Percentiles rank a stretch among this genome's conserved stretches.
Evolutionary conservation across 1,284 basidiomycete species (phyloP).

Genomic region (Porodaedalea pini): DNA sequence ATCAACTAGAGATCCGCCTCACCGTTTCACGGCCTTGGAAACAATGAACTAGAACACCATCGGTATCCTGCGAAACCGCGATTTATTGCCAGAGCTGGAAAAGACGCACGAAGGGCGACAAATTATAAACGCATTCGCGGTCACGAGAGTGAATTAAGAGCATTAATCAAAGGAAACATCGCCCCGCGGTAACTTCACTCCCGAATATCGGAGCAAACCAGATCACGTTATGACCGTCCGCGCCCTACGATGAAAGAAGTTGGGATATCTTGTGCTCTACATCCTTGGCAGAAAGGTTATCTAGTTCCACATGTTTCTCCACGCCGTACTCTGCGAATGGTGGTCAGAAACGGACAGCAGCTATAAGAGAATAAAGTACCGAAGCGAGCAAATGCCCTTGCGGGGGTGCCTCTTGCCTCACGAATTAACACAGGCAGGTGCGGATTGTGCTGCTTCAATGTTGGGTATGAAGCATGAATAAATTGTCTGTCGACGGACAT

Average conservation of each 20-base stretch:
- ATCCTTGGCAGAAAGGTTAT: constrained; percentile 69
- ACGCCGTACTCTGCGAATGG: constrained; percentile 62
- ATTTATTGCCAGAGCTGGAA: too few species aligned
- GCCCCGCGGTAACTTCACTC: too few species aligned
- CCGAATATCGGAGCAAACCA: too few species aligned
- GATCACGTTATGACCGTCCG: too few species aligned
- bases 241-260: constrained; percentile 38
- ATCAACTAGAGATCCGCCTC: too few species aligned
- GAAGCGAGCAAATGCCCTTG: constrained; percentile 86
- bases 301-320: constrained; percentile 78
- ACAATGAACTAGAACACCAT: too few species aligned
- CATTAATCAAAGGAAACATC: too few species aligned
- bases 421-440: constrained; percentile 87
- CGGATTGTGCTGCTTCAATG: constrained; percentile 86
- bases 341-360: constrained; percentile 5
- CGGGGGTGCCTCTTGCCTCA: constrained; percentile 86
- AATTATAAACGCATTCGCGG: too few species aligned
- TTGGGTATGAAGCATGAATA: constrained; percentile 75
- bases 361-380: constrained; percentile 50
- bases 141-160: too few species aligned
- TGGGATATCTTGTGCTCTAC: constrained; percentile 67
- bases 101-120: too few species aligned
- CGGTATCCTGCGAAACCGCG: too few species aligned
- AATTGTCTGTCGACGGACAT: constrained; percentile 61
- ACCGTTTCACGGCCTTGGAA: too few species aligned